Evolutionary conservation across 768 basidiomycete species (phyloP).

Genomic region (Leccinum barrowsii): DNA sequence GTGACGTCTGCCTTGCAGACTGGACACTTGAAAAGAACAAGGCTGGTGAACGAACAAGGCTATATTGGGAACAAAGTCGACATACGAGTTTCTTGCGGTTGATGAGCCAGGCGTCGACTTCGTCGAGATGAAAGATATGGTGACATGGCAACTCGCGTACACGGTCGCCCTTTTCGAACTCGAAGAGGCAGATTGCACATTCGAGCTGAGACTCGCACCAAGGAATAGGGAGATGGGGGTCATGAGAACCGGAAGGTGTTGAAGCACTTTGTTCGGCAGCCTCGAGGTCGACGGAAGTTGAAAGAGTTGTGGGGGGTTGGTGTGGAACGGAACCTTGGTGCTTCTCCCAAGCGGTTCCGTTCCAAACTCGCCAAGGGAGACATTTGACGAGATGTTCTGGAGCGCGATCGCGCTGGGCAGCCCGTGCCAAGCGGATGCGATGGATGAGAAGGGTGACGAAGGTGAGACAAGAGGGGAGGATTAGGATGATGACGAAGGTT

Average conservation of each 20-base stretch:
- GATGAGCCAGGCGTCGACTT: constrained; percentile 91
- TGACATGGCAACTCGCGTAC: constrained; percentile 92
- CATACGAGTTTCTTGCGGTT: constrained; percentile 88
- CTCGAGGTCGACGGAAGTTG: constrained; percentile 36
- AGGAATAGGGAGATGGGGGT: constrained; percentile 39
- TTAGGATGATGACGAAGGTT: constrained; percentile 81
- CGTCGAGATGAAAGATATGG: constrained; percentile 91
- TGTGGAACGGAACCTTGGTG: constrained; percentile 41
- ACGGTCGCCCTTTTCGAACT: constrained; percentile 83
- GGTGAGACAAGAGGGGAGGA: constrained; percentile 87
- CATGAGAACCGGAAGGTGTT: constrained; percentile 25
- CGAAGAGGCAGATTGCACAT: constrained; percentile 90
- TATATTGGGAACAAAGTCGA: constrained; percentile 11
- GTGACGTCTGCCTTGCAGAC: constrained; percentile 93
- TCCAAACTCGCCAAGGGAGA: constrained; percentile 83
- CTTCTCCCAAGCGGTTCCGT: constrained; percentile 77
- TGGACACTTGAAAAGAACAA: constrained; percentile 59
- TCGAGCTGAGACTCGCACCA: constrained; percentile 84
- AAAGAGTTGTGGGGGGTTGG: constrained; percentile 22
- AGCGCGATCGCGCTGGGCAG: constrained; percentile 79
- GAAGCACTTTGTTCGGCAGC: constrained; percentile 28
- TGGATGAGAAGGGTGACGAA: constrained; percentile 88
- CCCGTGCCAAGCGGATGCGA: constrained; percentile 77
- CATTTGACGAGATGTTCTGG: constrained; percentile 75
- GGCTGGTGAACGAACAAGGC: constrained; percentile 3